Evolutionary conservation across 306 rosid species (phyloP), one percentile per base, ranked within the genome.

Genomic region (Quercus dentata): DNA sequence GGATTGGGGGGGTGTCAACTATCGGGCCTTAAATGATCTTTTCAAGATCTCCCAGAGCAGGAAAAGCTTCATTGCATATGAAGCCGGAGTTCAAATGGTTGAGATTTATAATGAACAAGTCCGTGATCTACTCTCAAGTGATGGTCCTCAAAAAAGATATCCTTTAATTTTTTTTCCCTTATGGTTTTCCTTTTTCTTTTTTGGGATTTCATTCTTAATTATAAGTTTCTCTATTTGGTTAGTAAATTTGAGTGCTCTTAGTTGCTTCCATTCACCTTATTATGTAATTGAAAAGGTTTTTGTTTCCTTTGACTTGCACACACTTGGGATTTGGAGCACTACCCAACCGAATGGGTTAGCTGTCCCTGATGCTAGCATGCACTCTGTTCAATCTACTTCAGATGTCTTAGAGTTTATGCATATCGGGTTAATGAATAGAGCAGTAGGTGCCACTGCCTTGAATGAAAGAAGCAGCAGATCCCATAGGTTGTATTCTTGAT

Each of bases 311-410:
- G 83, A 92, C 96, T 91, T 92, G 89, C 99, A 84, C 91, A 95
- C 99, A 91, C 99, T 95, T 79, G 99, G 99, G 97, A 95, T 95
- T 91, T 95, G 97, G 97, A 95, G 73, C 85, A 84, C 95, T 64
- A 71, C 99, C 89, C 97, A 86, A 77, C 99, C 99, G 74, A 92
- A 92, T 88, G 99, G 99, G 87, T 86, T 95, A 86, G 95, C 97
- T 81, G 97, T 92, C 72, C 99, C 99, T 77, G 99, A 95, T 80
- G 99, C 99, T 55, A 89, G 94, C 81, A 89, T 95, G 99, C 92
- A 95, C 86, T 82, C 91, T 75, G 99, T 95, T 56, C 85, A 85
- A 78, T 92, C 97, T 75, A 92, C 94, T 77, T 25, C 82, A 61
- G 95, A 95, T 83, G 97, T 95, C 76, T 85, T 91, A 27, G 94